Conservation (phyloP, 768 basidiomycete species). For the Russula compacta region DNA sequence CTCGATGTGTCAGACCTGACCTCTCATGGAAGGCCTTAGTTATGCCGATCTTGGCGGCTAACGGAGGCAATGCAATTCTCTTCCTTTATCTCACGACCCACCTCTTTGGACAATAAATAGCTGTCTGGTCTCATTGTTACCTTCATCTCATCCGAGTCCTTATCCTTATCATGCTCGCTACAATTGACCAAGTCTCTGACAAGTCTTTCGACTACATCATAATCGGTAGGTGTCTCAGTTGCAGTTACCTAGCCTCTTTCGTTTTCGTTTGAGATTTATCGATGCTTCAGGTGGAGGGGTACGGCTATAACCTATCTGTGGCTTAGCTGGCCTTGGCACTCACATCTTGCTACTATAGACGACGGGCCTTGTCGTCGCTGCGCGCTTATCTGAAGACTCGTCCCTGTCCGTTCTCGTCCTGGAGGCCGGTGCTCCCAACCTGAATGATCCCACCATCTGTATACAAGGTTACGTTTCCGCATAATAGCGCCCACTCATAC, state of each 20-base stretch:
- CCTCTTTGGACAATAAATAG: background rate
- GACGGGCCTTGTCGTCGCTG: constrained; percentile 17
- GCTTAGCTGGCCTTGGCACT: background rate
- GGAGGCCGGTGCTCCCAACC: constrained; percentile 13
- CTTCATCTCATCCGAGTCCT: background rate
- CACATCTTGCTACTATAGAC: background rate
- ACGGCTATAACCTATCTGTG: background rate
- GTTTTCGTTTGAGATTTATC: background rate
- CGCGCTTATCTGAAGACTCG: constrained; percentile 17
- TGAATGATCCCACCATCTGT: constrained; percentile 14
- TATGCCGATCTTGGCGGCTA: background rate
- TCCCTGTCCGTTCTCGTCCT: constrained; percentile 15
- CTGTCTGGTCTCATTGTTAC: background rate
- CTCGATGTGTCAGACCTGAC: too few relatives aligned
- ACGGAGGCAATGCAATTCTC: too few relatives aligned
- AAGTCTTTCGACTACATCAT: constrained; percentile 20
- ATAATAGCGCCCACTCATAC: background rate
- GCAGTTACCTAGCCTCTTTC: background rate
- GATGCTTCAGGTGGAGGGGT: constrained; percentile 10
- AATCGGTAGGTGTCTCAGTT: constrained; percentile 1
- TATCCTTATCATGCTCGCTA: constrained; percentile 9
- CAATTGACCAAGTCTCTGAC: constrained; percentile 12
- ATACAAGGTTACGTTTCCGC: background rate
- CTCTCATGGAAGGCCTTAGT: too few relatives aligned
- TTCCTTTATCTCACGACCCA: background rate